Evolutionary conservation across 2,329 filamentous ascomycete species (phyloP), one percentile per base, ranked within the genome.

Genomic region (Ophiostoma ips): DNA sequence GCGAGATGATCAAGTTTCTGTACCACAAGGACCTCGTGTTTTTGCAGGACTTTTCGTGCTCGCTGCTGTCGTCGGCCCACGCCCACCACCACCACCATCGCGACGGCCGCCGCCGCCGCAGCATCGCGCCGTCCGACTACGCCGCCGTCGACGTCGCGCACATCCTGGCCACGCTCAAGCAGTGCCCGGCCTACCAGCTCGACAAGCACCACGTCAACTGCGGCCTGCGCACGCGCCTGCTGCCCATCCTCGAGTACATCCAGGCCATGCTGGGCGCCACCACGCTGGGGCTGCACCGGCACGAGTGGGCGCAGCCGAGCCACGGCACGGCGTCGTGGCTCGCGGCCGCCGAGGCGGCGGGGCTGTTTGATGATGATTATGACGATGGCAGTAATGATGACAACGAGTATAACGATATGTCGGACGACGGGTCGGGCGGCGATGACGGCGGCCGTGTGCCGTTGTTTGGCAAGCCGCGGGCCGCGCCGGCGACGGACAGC

Each of bases 1-100:
- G 84, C 19, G 83, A 88, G 64, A 85, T 85, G 71, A 65, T 87
- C 55, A 79, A 79, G 56, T 88, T 88, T 63, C 74, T 88, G 34
- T 66, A 70, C 13, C 71, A 72, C 55, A 77, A 78, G 55, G 71
- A 74, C 28, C 74, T 85, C 0, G 59, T 87, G 4, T 75, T 72
- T 35, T 64, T 86, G 1, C 68, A 73, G 7, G 73, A 79, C 59
- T 78, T 77, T 55, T 70, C 48, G 7, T 38, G 35, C 36, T 41
- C 81, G 21, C 66, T 69, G 30, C 16, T 46, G 43, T 11, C 41
- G 43, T 11, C 41, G 18, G 35, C 16, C 21, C 18, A 24, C 10
- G 49, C 35, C 31, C 19, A 31, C 43, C 31, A 33, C 28, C 43
- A 28, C 16, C 28, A 45, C 16, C n/a, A n/a, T n/a, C n/a, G n/a